phyloP scores from a whole-genome alignment of 108 stramenopile genomes.

The Skeletonema potamos region DNA sequence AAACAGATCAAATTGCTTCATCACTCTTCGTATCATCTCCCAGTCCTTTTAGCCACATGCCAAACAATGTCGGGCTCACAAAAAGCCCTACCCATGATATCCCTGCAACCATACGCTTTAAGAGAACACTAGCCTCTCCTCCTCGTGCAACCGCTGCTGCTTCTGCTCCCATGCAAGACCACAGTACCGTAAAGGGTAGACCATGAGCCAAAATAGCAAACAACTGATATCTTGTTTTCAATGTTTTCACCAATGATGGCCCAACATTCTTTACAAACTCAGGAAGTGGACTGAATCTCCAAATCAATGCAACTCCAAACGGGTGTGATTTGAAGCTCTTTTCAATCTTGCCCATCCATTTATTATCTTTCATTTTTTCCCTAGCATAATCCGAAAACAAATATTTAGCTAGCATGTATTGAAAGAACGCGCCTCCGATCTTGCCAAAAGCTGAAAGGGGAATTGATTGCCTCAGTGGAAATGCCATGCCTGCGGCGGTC shows the following conservation, averaged over 20 bases:
- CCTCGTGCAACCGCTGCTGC: conserved; percentile 57
- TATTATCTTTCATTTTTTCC: conserved; percentile 47
- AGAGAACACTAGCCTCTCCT: conserved; percentile 19
- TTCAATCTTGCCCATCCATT: conserved; percentile 54
- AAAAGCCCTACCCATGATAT: conserved; percentile 30
- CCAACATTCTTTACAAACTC: conserved; percentile 85
- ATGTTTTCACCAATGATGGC: conserved; percentile 40
- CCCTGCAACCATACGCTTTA: conserved; percentile 29
- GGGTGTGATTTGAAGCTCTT: conserved; percentile 47
- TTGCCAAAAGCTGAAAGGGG: conserved; percentile 55
- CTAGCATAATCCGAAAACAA: conserved; percentile 45
- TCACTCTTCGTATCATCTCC: conserved; percentile 1
- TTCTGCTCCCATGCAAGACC: conserved; percentile 75
- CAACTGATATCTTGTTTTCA: conserved; percentile 40
- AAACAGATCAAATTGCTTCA: not conserved
- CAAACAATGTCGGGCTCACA: conserved; percentile 37
- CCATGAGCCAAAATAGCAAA: conserved; percentile 59
- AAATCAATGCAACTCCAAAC: conserved; percentile 50
- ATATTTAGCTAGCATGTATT: conserved; percentile 60
- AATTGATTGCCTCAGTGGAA: conserved; percentile 42
- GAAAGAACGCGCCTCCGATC: conserved; percentile 60
- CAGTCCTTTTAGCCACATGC: conserved; percentile 38
- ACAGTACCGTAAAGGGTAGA: conserved; percentile 66
- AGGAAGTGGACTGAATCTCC: conserved; percentile 70
- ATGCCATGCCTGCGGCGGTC: conserved; percentile 64